Base-by-base conservation (phyloP, 2,329 filamentous ascomycete genomes). In the Stagonosporopsis cucurbitacearum region DNA sequence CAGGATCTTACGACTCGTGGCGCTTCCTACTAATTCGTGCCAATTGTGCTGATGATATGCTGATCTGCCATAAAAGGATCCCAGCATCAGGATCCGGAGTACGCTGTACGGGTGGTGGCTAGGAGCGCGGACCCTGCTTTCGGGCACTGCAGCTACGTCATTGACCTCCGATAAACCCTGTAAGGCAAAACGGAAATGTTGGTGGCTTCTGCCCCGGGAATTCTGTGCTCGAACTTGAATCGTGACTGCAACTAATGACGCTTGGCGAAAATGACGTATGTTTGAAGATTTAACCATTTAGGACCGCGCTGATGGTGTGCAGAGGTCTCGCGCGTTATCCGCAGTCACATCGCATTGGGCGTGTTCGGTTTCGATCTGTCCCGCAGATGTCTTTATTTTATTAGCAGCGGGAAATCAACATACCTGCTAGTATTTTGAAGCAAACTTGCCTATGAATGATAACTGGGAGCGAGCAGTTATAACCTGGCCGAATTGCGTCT, bases 71-170 rank as follows among this genome's bases (percentile, higher is more conserved):
- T 22, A 57, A n/a, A 28, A 39, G 25, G 49, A 42, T 42, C 11
- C 39, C 42, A 37, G n/a, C 47, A 51, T 20, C 37, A 49, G 57
- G 56, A 62, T 63, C 56, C 46, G 50, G 48, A 51, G 57, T 17
- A 11, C 45, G 37, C 36, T 48, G 39, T 50, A 35, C 30, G 13
- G 33, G 2, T 23, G 40, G 22, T 26, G 39, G 23, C 13, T 42
- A 15, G 7, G 8, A 42, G 23, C 9, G 11, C 25, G 37, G 46
- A 51, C 48, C 56, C 44, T 53, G 54, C 37, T 47, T 42, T 43
- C 42, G 50, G 51, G 44, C 50, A 35, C 35, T 12, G 28, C 17
- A 7, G 2, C 17, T 56, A 68, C 64, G 64, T 68, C 66, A 68
- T 62, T 48, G 2, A 17, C 62, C 39, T 17, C 15, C n/a, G 15